Conservation (phyloP, 176 grass and related monocot species). For the Otatea glauca region DNA sequence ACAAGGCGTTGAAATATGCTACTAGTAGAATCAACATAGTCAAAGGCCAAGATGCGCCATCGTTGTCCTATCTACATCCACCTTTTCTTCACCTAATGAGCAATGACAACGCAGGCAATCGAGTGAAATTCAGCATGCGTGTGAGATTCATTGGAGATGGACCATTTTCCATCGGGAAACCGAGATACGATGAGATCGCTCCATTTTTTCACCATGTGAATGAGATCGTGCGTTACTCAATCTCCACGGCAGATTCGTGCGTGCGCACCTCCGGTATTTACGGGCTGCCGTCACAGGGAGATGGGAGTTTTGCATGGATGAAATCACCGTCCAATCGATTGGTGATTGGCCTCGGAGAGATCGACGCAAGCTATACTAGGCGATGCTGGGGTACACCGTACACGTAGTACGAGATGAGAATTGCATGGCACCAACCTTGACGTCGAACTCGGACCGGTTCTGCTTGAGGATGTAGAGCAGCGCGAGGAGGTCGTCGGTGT, state of each 20-base stretch:
- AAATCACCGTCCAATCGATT: background rate
- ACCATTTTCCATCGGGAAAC: too few species aligned
- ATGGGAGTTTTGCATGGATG: background rate
- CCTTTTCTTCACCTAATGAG: background rate
- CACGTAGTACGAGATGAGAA: background rate
- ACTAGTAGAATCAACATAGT: background rate
- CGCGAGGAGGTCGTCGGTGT: conserved; percentile 83
- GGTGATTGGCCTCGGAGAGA: background rate
- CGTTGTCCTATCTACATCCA: conserved; percentile 31
- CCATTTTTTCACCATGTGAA: background rate
- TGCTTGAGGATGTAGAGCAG: conserved; percentile 92
- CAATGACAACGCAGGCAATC: conserved; percentile 36
- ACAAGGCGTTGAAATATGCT: conserved; percentile 21
- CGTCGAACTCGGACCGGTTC: conserved; percentile 64
- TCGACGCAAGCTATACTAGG: background rate
- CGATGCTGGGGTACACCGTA: background rate
- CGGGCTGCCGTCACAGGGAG: background rate
- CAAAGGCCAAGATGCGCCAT: conserved; percentile 44
- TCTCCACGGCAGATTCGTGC: too few species aligned
- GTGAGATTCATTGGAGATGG: background rate
- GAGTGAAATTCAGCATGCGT: conserved; percentile 28
- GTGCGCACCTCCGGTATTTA: too few species aligned
- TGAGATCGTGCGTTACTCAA: background rate
- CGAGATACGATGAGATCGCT: background rate
- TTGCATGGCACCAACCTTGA: conserved; percentile 56